phyloP scores from a whole-genome alignment of 78 protist genomes.

The Monocercomonoides exilis region DNA sequence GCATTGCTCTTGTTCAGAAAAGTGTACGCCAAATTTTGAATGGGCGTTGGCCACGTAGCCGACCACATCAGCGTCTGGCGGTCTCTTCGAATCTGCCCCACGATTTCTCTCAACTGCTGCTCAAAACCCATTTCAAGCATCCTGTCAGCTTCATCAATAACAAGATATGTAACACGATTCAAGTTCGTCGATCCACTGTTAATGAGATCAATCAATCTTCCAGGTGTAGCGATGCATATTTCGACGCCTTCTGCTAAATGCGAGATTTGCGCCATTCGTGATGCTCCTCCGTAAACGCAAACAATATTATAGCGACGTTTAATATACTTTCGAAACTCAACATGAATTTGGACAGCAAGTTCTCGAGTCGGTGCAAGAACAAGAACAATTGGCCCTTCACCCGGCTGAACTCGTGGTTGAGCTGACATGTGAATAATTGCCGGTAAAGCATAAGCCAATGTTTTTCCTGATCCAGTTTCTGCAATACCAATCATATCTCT shows the following conservation, averaged over 20 bases:
- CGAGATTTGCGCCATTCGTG: slow-evolving; percentile 13
- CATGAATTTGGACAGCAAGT: slow-evolving; percentile 71
- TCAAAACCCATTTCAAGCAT: slow-evolving; percentile 94
- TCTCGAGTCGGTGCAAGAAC: slow-evolving; percentile 98
- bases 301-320: not conserved
- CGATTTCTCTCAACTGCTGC: slow-evolving; percentile 62
- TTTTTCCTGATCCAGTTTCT: slow-evolving; percentile 97
- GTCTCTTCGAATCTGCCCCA: slow-evolving; percentile 64
- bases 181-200: slow-evolving; percentile 54
- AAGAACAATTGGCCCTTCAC: slow-evolving; percentile 66
- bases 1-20: slow-evolving; percentile 49
- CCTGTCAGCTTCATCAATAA: slow-evolving; percentile 87
- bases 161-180: slow-evolving; percentile 81
- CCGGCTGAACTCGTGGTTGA: slow-evolving; percentile 35
- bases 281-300: slow-evolving; percentile 56
- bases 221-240: slow-evolving; percentile 95
- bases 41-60: slow-evolving; percentile 97
- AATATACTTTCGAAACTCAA: not conserved
- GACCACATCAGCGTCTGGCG: slow-evolving; percentile 93
- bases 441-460: slow-evolving; percentile 88
- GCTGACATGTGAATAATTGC: slow-evolving; percentile 59
- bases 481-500: slow-evolving; percentile 79
- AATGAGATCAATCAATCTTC: slow-evolving; percentile 90
- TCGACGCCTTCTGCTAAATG: slow-evolving; percentile 35
- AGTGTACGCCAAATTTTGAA: slow-evolving; percentile 66